Evolutionary conservation across 2,329 filamentous ascomycete species (phyloP).

Genomic region (Verticillium longisporum): DNA sequence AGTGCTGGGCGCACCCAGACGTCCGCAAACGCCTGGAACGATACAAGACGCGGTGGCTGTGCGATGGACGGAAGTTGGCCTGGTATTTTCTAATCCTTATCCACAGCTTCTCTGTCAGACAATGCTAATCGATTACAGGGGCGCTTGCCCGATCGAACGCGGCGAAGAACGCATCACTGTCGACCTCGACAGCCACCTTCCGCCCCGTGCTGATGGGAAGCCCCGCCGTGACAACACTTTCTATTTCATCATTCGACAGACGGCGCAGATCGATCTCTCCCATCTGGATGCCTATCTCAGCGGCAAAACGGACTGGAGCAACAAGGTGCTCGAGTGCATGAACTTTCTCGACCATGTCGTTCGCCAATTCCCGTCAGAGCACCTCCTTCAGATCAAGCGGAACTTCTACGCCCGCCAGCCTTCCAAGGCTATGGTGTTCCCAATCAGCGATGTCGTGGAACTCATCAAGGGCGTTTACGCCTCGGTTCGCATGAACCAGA

Average conservation of each 20-base stretch:
- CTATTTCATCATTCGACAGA: slow-evolving; percentile 55
- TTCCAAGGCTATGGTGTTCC: slow-evolving; percentile 36
- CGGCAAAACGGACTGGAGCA: slow-evolving; percentile 53
- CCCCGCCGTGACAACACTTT: slow-evolving; percentile 39
- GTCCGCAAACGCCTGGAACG: slow-evolving; percentile 49
- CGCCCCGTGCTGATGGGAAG: slow-evolving; percentile 22
- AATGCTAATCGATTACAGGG: slow-evolving; percentile 19
- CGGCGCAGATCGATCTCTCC: slow-evolving; percentile 62
- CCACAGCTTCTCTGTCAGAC: background rate
- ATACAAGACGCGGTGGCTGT: slow-evolving; percentile 54
- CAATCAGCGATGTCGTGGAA: slow-evolving; percentile 57
- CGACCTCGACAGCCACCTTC: slow-evolving; percentile 64
- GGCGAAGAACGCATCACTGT: slow-evolving; percentile 52
- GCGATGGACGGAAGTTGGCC: slow-evolving; percentile 77
- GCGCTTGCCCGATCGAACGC: slow-evolving; percentile 30
- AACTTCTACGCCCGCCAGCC: slow-evolving; percentile 66
- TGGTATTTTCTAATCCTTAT: slow-evolving; percentile 51
- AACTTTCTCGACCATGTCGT: slow-evolving; percentile 89
- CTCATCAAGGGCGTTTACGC: slow-evolving; percentile 87
- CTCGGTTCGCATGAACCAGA: slow-evolving; percentile 68
- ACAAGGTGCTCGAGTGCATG: slow-evolving; percentile 68
- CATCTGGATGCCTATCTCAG: slow-evolving; percentile 61
- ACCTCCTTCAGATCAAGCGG: slow-evolving; percentile 67
- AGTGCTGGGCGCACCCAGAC: slow-evolving; percentile 63
- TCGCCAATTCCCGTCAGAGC: slow-evolving; percentile 66